A percentile compares a stretch with the other conserved stretches of the same genome.
These are phyloP conservation scores for Rosa persica DNA, from an alignment of 306 rosid species.

Conservation along the genomic window DNA sequence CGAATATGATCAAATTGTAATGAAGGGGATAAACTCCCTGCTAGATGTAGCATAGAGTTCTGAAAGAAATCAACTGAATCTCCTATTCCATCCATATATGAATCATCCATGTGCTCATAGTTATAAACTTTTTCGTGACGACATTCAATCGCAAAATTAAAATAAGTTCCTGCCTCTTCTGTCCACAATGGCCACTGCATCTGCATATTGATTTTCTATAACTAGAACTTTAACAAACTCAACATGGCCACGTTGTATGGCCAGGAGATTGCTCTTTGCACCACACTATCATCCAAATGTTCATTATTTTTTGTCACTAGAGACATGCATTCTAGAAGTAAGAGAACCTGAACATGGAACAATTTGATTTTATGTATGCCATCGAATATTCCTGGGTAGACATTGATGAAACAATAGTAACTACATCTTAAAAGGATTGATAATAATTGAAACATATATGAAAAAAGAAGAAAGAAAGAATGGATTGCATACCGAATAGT, in stretches of 20 bases:
- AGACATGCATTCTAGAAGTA: background rate
- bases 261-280: background rate
- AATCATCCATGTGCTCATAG: too few species aligned
- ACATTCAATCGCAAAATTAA: background rate
- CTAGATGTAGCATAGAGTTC: background rate
- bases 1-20: background rate
- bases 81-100: too few species aligned
- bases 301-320: too few species aligned
- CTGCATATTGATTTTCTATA: background rate
- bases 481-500: too few species aligned
- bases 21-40: background rate
- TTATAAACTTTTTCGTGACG: background rate
- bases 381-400: background rate
- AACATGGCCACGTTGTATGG: background rate
- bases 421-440: background rate
- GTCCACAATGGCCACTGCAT: accelerated
- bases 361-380: background rate
- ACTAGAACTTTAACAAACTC: background rate
- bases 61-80: background rate
- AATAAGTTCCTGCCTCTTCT: too few species aligned
- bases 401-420: background rate
- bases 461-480: too few species aligned
- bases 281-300: background rate
- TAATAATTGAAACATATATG: too few species aligned
- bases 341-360: background rate